Evolutionary conservation across 768 basidiomycete genomes (phyloP), one percentile per base, ranked within the genome.

Genomic region (Lactarius sanguifluus): DNA sequence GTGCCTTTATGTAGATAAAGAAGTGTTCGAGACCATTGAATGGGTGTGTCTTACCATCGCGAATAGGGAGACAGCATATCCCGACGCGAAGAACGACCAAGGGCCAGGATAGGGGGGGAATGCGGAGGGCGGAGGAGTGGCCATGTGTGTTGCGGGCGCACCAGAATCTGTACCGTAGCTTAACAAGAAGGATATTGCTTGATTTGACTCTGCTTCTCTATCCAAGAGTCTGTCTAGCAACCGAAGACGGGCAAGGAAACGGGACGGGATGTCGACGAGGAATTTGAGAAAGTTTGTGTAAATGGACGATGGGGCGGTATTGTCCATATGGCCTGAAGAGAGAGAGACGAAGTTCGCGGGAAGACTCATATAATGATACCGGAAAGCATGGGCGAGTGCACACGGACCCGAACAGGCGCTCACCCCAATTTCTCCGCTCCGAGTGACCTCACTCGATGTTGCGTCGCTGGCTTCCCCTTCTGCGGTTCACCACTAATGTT

Each of bases 61-160:
- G 69, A 91, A 75, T 57, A 92, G 75, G 0, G 86, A 89, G 43
- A 89, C 67, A 69, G 88, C 84, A 74, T 92, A 92, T 2, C 87
- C 83, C 18, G 89, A 91, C 0, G 87, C 88, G 64, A 90, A 79
- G 78, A 92, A 92, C 0, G 81, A 86, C 82, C 85, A 88, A 1
- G 87, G 88, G 0, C 86, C 86, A 0, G 87, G 86, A 55, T 87
- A 70, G 15, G 71, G 65, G 75, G 52, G 59, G 56, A 67, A 66
- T 64, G 65, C 41, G 25, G 36, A 12, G 61, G 69, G 52, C 47
- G 71, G 65, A 25, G 67, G 57, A 64, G 56, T 59, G 15, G 47
- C 59, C 59, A 63, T 61, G 52, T 59, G 68, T 52, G 32, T 50
- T 25, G 62, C 56, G 28, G 34, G 54, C 5, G 55, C 10, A 34